Conservation (phyloP, 345 rosid genomes). For the Microthlaspi erraticum region DNA sequence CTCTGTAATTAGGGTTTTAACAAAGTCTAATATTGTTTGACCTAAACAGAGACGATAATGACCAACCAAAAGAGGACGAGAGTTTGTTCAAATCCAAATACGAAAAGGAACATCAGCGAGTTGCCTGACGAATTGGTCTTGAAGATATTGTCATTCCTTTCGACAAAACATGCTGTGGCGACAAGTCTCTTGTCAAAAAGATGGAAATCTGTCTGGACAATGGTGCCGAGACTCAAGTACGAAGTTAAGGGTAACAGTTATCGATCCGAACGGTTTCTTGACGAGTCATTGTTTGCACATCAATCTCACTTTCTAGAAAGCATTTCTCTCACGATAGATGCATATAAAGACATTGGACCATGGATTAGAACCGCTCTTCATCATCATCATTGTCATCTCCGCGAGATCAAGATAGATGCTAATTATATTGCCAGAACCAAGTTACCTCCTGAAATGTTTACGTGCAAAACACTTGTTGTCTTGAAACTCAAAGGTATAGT, state of each 20-base stretch:
- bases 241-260: too few species aligned
- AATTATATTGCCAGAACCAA: too few species aligned
- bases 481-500: too few species aligned
- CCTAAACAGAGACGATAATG: too few species aligned
- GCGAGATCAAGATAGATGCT: background rate
- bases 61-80: too few species aligned
- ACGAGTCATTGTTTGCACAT: too few species aligned
- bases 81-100: background rate
- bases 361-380: conserved; percentile 12
- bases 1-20: too few species aligned
- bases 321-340: background rate
- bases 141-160: conserved; percentile 11
- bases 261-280: too few species aligned
- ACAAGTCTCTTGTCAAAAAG: background rate
- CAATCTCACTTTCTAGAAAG: background rate
- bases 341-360: background rate
- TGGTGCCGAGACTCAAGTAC: background rate
- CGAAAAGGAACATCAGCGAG: background rate
- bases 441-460: background rate
- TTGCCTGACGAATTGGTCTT: background rate
- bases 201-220: conserved; percentile 20
- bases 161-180: background rate
- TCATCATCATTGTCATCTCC: conserved; percentile 16
- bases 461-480: too few species aligned
- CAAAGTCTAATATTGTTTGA: too few species aligned